A percentile compares a stretch with the other conserved stretches of the same genome.
These are phyloP conservation scores for Aspergillus baeticus DNA, from an alignment of 495 filamentous ascomycete species.

Conservation along the genomic window DNA sequence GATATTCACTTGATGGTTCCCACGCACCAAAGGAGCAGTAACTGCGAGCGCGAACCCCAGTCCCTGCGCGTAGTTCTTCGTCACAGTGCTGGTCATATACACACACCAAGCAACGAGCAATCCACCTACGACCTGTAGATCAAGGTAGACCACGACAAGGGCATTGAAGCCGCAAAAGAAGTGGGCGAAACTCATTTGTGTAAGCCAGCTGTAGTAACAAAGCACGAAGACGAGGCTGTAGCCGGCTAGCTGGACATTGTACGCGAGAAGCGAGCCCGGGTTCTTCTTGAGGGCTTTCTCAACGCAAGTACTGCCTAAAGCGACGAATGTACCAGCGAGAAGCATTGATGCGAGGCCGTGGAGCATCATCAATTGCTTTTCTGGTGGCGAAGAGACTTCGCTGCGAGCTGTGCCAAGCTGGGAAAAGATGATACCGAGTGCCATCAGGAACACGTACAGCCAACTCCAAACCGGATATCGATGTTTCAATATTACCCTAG, in stretches of 20 bases:
- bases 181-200: neutral
- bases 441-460: neutral
- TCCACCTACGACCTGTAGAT: neutral
- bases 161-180: neutral
- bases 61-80: neutral
- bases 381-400: neutral
- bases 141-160: neutral
- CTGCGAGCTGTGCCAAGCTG: neutral
- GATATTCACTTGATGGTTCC: neutral
- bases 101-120: neutral
- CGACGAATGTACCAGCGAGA: neutral
- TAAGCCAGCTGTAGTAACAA: neutral
- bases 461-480: neutral
- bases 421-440: neutral
- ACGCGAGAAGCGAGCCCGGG: neutral
- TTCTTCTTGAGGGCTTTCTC: neutral
- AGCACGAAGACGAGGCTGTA: neutral
- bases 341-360: neutral
- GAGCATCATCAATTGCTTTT: neutral
- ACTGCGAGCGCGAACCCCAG: neutral
- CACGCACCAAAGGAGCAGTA: neutral
- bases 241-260: neutral
- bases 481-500: neutral
- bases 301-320: neutral
- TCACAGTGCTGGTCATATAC: neutral